Conservation (phyloP, 31 red algal species). For the Asparagopsis taxiformis region DNA sequence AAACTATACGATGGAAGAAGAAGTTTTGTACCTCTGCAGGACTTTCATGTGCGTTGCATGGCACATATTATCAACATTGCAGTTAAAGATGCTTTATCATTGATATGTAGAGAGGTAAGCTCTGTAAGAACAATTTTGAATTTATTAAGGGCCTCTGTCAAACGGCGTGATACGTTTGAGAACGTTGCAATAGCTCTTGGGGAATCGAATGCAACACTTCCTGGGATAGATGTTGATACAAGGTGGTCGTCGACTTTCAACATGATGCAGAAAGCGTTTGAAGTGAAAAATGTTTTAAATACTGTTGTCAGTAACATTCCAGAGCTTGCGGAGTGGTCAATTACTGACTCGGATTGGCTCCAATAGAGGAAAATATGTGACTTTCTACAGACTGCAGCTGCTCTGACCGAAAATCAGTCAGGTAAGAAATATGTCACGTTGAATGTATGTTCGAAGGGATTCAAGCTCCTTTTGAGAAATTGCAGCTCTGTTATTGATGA, state of each 20-base stretch:
- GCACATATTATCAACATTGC: constrained; percentile 1
- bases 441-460: background rate
- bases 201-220: background rate
- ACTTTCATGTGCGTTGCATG: constrained; percentile 8
- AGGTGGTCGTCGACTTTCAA: background rate
- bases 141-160: background rate
- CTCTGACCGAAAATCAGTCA: background rate
- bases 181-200: constrained; percentile 8
- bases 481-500: background rate
- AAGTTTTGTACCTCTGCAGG: background rate
- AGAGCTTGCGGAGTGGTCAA: background rate
- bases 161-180: constrained; percentile 1
- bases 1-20: background rate
- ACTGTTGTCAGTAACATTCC: background rate
- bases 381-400: background rate
- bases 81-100: background rate
- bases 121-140: background rate
- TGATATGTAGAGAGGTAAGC: background rate
- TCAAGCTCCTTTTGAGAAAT: background rate
- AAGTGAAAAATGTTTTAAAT: background rate
- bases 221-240: background rate
- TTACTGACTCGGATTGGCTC: background rate
- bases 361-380: background rate
- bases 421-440: background rate
- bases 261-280: background rate